These are phyloP conservation scores for Chytridiales sp. DNA, from an alignment of 371 early-diverging fungal species.

Conservation along the genomic window DNA sequence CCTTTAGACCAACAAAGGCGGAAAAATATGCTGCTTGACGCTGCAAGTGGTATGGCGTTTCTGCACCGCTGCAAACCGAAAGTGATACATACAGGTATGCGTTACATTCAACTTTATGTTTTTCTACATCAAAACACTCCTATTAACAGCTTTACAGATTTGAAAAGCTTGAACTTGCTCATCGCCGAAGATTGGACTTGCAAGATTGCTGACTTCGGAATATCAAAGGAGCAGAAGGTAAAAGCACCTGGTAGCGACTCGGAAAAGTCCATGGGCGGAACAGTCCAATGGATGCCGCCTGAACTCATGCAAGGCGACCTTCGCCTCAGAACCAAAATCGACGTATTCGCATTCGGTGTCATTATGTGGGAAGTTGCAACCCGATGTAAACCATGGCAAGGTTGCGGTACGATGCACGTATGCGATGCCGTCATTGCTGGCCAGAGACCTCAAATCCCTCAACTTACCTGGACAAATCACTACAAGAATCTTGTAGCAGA, in stretches of 20 bases:
- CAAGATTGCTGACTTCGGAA: conserved; percentile 21
- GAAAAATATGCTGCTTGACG: conserved; percentile 7
- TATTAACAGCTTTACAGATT: too few relatives aligned
- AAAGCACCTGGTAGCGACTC: too few relatives aligned
- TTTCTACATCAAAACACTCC: too few relatives aligned
- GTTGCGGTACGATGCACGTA: background rate
- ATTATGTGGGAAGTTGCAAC: conserved; percentile 17
- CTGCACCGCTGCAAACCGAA: conserved; percentile 17
- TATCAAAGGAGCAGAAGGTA: too few relatives aligned
- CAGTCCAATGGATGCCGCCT: conserved; percentile 24
- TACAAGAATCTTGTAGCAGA: background rate
- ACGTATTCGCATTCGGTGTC: conserved; percentile 17
- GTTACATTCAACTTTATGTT: too few relatives aligned
- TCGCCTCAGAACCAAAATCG: background rate
- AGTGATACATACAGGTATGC: conserved; percentile 16
- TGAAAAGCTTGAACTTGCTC: conserved; percentile 19
- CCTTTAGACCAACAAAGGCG: background rate
- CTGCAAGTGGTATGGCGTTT: conserved; percentile 13
- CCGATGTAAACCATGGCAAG: conserved; percentile 6
- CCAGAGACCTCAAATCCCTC: background rate
- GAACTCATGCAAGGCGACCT: conserved; percentile 16
- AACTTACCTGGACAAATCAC: background rate
- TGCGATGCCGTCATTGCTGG: conserved; percentile 1
- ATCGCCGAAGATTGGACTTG: conserved; percentile 15
- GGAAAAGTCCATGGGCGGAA: conserved; percentile 16